Evolutionary conservation across 306 rosid genomes (phyloP).

Genomic region (Dryas drummondii): DNA sequence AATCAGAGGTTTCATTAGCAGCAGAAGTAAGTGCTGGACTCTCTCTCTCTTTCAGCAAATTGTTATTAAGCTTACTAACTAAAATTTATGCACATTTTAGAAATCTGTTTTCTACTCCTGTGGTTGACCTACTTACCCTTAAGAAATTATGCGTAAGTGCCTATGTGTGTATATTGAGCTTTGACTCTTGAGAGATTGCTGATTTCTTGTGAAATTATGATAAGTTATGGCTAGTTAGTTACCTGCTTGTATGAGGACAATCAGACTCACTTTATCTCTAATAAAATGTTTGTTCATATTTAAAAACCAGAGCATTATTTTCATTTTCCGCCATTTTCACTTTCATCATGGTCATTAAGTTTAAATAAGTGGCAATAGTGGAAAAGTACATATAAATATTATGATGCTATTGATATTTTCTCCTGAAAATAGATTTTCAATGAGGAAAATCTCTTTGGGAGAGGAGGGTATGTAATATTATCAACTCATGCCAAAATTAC

Average conservation of each 20-base stretch:
- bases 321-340: too few relatives aligned
- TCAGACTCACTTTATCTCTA: not conserved
- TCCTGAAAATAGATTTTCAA: too few relatives aligned
- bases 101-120: not conserved
- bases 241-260: not conserved
- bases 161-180: too few relatives aligned
- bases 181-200: too few relatives aligned
- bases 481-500: too few relatives aligned
- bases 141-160: not conserved
- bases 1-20: constrained; percentile 59
- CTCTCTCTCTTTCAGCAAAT: not conserved
- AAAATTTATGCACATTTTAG: not conserved
- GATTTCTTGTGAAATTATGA: not conserved
- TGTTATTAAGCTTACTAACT: too few relatives aligned
- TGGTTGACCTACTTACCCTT: not conserved
- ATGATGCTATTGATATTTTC: too few relatives aligned
- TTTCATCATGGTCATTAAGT: too few relatives aligned
- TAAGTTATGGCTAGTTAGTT: not conserved
- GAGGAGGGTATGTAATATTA: not conserved
- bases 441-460: not conserved
- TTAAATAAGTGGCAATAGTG: not conserved
- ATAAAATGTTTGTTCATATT: too few relatives aligned
- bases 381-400: not conserved
- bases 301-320: too few relatives aligned
- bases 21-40: constrained; percentile 71